phyloP scores from a whole-genome alignment of 179 eudicot genomes.

The Beta lomatogona region DNA sequence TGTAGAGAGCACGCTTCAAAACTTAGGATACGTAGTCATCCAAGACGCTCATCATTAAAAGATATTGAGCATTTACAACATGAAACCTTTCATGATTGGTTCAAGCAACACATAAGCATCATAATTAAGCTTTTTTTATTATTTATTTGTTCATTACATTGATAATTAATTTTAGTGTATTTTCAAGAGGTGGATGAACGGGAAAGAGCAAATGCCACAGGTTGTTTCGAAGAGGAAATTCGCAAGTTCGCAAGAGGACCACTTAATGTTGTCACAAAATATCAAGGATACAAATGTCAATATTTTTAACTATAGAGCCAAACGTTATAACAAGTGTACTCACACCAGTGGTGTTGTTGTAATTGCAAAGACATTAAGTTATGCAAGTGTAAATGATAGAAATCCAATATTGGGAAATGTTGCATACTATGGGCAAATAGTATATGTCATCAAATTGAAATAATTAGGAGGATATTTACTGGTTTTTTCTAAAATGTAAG shows the following conservation, averaged over 20 bases:
- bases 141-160: too few species aligned
- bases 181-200: neutral
- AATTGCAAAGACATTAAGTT: constrained; percentile 22
- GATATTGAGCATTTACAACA: too few species aligned
- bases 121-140: too few species aligned
- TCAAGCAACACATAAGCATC: too few species aligned
- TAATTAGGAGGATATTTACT: neutral
- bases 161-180: too few species aligned
- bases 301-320: neutral
- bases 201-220: too few species aligned
- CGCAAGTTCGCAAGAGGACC: constrained; percentile 2
- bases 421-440: neutral
- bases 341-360: constrained; percentile 22
- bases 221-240: too few species aligned
- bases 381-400: constrained; percentile 2
- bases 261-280: constrained; percentile 11
- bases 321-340: constrained; percentile 12
- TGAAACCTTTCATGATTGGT: too few species aligned
- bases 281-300: neutral
- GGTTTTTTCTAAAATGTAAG: constrained; percentile 6
- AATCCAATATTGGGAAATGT: constrained; percentile 15
- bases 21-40: neutral
- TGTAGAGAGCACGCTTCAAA: neutral
- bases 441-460: constrained; percentile 1
- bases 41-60: too few species aligned